A percentile compares a stretch with the other conserved stretches of the same genome.
These are phyloP conservation scores for Lipomyces chichibuensis DNA, from an alignment of 805 yeast species.

Conservation along the genomic window DNA sequence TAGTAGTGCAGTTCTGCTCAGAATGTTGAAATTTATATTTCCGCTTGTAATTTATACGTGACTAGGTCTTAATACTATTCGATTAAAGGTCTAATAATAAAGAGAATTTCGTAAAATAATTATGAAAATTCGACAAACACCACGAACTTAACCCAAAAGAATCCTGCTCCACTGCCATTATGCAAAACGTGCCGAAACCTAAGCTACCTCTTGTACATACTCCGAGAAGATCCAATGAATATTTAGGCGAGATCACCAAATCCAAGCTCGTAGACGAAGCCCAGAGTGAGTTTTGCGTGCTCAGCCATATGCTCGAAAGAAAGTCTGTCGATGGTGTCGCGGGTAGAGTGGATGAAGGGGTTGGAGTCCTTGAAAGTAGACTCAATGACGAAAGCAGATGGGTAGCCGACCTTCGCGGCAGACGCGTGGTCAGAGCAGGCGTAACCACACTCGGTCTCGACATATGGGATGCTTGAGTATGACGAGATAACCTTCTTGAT, in stretches of 20 bases:
- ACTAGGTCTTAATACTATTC: too few species aligned
- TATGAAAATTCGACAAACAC: neutral
- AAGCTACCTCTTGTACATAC: neutral
- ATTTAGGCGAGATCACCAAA: slow-evolving; percentile 41
- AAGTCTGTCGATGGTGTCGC: slow-evolving; percentile 81
- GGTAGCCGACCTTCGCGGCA: slow-evolving; percentile 80
- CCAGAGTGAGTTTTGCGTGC: slow-evolving; percentile 76
- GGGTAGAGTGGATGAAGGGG: slow-evolving; percentile 72
- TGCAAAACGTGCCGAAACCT: neutral
- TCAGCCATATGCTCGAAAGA: slow-evolving; percentile 78
- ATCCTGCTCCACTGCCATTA: neutral
- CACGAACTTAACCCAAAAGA: neutral
- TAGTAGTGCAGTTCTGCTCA: too few species aligned
- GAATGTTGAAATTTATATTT: too few species aligned
- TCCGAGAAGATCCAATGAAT: neutral
- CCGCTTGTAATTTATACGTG: too few species aligned
- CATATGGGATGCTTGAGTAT: slow-evolving; percentile 70
- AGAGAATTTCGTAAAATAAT: too few species aligned
- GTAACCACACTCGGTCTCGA: slow-evolving; percentile 82
- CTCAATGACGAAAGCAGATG: slow-evolving; percentile 82
- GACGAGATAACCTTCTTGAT: slow-evolving; percentile 61
- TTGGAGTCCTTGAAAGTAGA: slow-evolving; percentile 64
- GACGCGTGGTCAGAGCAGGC: slow-evolving; percentile 94
- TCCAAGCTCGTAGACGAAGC: slow-evolving; percentile 72
- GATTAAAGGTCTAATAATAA: too few species aligned